phyloP scores from a whole-genome alignment of 306 rosid genomes.

The Argentina anserina region DNA sequence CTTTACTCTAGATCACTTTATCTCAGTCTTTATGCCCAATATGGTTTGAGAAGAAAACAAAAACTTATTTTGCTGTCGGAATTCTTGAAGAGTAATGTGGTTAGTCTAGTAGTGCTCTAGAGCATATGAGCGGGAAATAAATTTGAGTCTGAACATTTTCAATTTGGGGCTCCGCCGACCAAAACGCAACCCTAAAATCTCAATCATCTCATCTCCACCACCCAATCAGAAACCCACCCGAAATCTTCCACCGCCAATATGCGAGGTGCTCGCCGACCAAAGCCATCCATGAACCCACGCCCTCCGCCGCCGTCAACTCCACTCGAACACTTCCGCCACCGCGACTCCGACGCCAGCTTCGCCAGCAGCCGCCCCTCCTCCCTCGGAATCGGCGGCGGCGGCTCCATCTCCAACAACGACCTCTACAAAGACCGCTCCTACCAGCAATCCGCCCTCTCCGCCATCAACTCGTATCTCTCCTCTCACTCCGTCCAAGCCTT shows the following conservation, averaged over 20 bases:
- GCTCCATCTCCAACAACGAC: conserved; percentile 40
- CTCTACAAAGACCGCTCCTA: conserved; percentile 73
- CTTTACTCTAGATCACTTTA: no score
- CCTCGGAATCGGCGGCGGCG: conserved; percentile 43
- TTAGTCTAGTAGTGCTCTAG: no score
- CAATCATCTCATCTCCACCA: neutral
- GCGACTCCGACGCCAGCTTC: conserved; percentile 88
- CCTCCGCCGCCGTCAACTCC: conserved; percentile 48
- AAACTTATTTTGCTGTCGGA: no score
- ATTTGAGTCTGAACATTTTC: no score
- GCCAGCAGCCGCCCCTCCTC: conserved; percentile 87
- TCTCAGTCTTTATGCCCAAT: no score
- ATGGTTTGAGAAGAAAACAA: no score
- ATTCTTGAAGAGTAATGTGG: no score
- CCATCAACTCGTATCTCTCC: conserved; percentile 60
- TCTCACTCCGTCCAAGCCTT: conserved; percentile 42
- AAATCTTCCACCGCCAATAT: conserved; percentile 29
- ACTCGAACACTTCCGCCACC: conserved; percentile 23
- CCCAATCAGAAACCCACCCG: neutral
- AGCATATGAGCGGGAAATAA: neutral
- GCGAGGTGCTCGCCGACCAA: conserved; percentile 54
- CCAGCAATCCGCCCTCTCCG: conserved; percentile 50
- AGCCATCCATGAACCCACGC: conserved; percentile 47
- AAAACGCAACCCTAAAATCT: no score
- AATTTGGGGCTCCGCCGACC: neutral